Evolutionary conservation across 805 yeast species (phyloP), one percentile per base, ranked within the genome.

Genomic region (Ogataea siamensis): DNA sequence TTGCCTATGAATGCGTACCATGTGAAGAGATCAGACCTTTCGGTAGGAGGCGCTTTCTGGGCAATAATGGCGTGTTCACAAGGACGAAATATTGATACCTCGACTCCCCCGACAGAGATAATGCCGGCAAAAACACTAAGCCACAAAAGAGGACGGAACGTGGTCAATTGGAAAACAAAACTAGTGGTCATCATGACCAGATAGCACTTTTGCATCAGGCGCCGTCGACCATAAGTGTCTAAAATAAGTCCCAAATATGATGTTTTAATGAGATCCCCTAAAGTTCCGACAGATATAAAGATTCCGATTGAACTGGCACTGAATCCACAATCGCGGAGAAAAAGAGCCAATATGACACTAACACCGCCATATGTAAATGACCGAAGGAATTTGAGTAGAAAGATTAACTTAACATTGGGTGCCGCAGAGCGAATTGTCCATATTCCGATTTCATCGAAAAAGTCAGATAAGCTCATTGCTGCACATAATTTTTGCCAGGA

Each of bases 91-190:
- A 81, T 78, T 0, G 81, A 80, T 16, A 73, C 76, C 42, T 76
- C 83, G 5, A 71, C 71, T 4, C 82, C 82, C n/a, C 71, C 62
- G 2, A 80, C 78, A 2, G 80, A 73, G 16, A 76, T 61, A n/a
- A 74, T 70, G 2, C 83, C 82, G 8, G 71, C 28, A 11, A 71
- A 54, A 2, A 75, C 66, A 1, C 69, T 62, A 0, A 58, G 32
- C 26, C 67, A 57, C 32, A 76, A 51, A 1, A 68, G 12, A 25
- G 50, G 51, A 35, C 54, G 63, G 44, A 63, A 64, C 11, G 60
- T 57, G 6, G 61, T 41, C 13, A 59, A 35, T 3, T 57, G 60
- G 45, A 76, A 70, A 0, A 61, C 53, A 3, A 67, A 20, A 1
- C 75, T 78, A 1, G 80, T 71, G 5, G 62, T 24, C 2, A 60